Conservation (phyloP, 352 stramenopile species). For the Globisporangium barbulae region DNA sequence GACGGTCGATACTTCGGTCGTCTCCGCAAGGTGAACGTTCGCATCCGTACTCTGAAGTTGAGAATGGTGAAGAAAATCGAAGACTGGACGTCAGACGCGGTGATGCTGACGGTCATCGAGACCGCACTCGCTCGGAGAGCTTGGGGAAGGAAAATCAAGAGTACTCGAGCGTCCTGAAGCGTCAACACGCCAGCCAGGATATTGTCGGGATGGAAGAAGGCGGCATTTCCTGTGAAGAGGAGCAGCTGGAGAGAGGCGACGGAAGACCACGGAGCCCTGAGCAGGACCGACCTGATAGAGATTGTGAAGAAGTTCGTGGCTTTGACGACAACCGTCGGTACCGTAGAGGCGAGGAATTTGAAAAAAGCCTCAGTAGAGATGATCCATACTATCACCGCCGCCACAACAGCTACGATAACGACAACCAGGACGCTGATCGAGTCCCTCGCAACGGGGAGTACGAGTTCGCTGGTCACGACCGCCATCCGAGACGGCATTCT, state of each 20-base stretch:
- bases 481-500: not conserved
- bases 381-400: not conserved
- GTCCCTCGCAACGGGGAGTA: not conserved
- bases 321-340: not conserved
- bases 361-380: not conserved
- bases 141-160: constrained; percentile 5
- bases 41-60: not conserved
- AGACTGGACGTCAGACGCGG: not conserved
- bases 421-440: not conserved
- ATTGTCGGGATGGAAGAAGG: not conserved
- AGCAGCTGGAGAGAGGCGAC: not conserved
- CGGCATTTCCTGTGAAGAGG: not conserved
- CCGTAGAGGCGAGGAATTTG: not conserved
- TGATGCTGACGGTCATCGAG: not conserved
- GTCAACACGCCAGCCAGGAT: not conserved
- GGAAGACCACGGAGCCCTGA: not conserved
- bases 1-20: not conserved
- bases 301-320: not conserved
- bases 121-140: constrained; percentile 6
- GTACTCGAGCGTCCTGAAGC: not conserved
- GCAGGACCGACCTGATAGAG: not conserved
- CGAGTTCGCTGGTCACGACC: not conserved
- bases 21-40: not conserved
- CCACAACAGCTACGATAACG: not conserved
- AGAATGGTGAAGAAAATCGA: not conserved